Evolutionary conservation across 2,329 filamentous ascomycete species (phyloP).

Genomic region (Talaromyces sp.): DNA sequence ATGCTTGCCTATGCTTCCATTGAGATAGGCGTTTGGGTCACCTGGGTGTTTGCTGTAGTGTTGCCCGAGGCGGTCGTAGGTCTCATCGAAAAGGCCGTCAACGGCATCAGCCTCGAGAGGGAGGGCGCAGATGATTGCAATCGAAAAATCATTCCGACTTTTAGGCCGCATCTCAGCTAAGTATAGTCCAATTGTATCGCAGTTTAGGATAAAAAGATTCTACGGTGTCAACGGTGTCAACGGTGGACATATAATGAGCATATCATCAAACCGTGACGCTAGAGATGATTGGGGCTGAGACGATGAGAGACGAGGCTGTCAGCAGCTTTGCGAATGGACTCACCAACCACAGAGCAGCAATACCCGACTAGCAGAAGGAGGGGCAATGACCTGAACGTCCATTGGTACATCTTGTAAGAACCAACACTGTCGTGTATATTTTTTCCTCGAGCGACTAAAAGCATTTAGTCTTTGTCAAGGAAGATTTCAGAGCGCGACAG

Average conservation of each 20-base stretch:
- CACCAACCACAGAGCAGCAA: not conserved
- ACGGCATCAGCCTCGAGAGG: conserved; percentile 12
- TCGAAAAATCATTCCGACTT: not conserved
- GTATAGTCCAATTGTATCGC: not conserved
- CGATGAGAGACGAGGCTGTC: not conserved
- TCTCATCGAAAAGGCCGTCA: not conserved
- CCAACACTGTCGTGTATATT: not conserved
- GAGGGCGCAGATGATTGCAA: conserved; percentile 2
- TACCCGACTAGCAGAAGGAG: not conserved
- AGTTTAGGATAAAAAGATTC: not conserved
- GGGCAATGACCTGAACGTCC: not conserved
- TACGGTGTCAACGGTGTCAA: not conserved
- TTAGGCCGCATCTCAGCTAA: not conserved
- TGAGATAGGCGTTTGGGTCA: not conserved
- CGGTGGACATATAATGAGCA: not conserved
- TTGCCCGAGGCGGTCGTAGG: not conserved
- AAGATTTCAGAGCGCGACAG: not conserved
- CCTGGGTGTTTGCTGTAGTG: not conserved
- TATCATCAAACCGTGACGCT: not conserved
- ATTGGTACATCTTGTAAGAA: not conserved
- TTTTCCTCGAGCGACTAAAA: not conserved
- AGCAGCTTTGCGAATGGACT: not conserved
- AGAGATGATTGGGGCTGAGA: not conserved
- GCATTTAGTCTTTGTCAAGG: not conserved
- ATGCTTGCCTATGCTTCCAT: not conserved